phyloP scores from a whole-genome alignment of 108 stramenopile genomes.

The Nitzschia sp. region DNA sequence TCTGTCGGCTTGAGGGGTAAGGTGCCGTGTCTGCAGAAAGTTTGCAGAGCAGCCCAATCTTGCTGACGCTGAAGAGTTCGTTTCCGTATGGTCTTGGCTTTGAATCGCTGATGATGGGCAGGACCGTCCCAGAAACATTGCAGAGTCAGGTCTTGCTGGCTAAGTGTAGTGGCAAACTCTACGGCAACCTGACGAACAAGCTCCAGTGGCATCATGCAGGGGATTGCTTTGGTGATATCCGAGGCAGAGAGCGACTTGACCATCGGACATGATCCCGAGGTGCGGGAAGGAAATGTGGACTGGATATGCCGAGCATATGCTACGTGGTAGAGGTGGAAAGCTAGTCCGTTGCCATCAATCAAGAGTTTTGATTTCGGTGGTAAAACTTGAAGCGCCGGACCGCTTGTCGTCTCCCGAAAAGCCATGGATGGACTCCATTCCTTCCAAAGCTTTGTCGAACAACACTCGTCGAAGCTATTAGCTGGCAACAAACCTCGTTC shows the following conservation, averaged over 20 bases:
- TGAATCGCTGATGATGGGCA: constrained; percentile 27
- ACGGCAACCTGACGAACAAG: constrained; percentile 43
- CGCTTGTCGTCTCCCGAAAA: neutral
- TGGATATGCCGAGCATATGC: constrained; percentile 48
- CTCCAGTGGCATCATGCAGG: constrained; percentile 47
- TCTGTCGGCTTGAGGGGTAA: constrained; percentile 28
- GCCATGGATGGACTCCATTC: constrained; percentile 29
- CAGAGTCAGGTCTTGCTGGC: constrained; percentile 27
- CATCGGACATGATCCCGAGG: constrained; percentile 15
- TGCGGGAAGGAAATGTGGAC: neutral
- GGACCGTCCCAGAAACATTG: constrained; percentile 62
- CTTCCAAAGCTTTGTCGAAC: constrained; percentile 6
- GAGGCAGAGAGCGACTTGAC: constrained; percentile 9
- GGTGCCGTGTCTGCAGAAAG: constrained; percentile 48
- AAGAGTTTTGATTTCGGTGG: constrained; percentile 40
- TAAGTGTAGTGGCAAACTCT: constrained; percentile 38
- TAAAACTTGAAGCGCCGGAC: constrained; percentile 16
- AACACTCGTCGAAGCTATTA: neutral
- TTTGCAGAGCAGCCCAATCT: constrained; percentile 41
- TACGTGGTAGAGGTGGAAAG: constrained; percentile 49
- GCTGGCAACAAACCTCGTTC: constrained; percentile 25
- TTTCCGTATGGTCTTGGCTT: constrained; percentile 21
- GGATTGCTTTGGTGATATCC: constrained; percentile 35
- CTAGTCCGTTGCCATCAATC: constrained; percentile 68
- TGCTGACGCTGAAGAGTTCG: constrained; percentile 30